Base-by-base conservation (phyloP, 2,329 filamentous ascomycete species). In the Penicillium sp. region DNA sequence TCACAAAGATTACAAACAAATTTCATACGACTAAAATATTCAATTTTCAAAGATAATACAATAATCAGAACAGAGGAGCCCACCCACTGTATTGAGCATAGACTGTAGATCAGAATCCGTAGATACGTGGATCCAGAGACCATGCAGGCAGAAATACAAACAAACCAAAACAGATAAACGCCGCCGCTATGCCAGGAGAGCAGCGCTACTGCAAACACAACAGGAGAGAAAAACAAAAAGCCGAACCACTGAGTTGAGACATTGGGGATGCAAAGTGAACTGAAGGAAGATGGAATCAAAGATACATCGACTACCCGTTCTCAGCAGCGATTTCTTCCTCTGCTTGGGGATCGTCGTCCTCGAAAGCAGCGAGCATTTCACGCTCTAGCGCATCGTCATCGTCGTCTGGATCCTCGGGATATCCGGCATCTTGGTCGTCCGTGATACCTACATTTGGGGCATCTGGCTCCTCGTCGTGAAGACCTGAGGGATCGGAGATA, bases 311-410 rank as follows among this genome's bases (percentile, higher is more conserved):
- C 39, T 62, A 72, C 42, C 60, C 65, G 58, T 72, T 69, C 52
- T 72, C 63, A 38, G 64, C 64, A 38, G 62, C 59, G 52, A 65
- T 53, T 24, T 72, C 66, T 52, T 71, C 68, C 53, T 75, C 69
- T 49, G 60, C 68, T 47, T 68, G 59, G 21, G 63, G 55, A 34
- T 70, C 74, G 33, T 71, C 66, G 5, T 60, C 73, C 49, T 84
- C 82, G 58, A 85, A 73, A 58, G 82, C 84, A 1, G 83, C 83
- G 63, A 85, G 73, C 66, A 88, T 76, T 61, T 86, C 84, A 34
- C 71, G 69, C 52, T 79, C 76, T 21, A 79, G 62, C 45, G 75
- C 76, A 52, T 78, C 76, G 9, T 80, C 74, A 7, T 76, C 76
- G 16, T 76, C 74, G 33, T 70, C 68, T 2, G 67, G 65, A 16